These are phyloP conservation scores for Fusarium circinatum DNA, from an alignment of 2,329 filamentous ascomycete species.

Conservation along the genomic window DNA sequence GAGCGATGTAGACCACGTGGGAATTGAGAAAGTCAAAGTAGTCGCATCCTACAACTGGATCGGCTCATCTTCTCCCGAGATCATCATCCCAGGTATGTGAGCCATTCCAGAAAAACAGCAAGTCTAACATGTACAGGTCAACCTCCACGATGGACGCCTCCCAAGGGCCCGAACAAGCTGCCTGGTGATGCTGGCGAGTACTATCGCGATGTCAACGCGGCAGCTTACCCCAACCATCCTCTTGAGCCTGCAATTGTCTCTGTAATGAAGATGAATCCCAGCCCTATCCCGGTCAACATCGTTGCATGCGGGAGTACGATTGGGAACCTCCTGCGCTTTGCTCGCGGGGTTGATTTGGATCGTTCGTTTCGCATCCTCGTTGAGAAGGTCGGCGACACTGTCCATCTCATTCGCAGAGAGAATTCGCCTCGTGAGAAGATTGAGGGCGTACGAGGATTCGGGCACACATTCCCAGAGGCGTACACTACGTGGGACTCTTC, in stretches of 20 bases:
- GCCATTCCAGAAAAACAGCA: too few relatives aligned
- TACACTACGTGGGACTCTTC: slow-evolving; percentile 71
- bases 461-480: slow-evolving; percentile 72
- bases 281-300: slow-evolving; percentile 60
- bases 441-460: slow-evolving; percentile 65
- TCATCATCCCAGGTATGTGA: slow-evolving; percentile 55
- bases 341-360: slow-evolving; percentile 55
- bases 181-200: slow-evolving; percentile 57
- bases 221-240: slow-evolving; percentile 59
- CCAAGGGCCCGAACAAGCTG: background rate
- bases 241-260: slow-evolving; percentile 61
- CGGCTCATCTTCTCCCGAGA: slow-evolving; percentile 52
- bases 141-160: slow-evolving; percentile 40
- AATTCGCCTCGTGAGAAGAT: slow-evolving; percentile 68
- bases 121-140: slow-evolving; percentile 29
- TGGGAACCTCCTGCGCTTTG: slow-evolving; percentile 69
- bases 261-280: slow-evolving; percentile 45
- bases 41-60: slow-evolving; percentile 64
- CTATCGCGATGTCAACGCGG: slow-evolving; percentile 65
- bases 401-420: slow-evolving; percentile 72
- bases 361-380: slow-evolving; percentile 68
- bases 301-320: slow-evolving; percentile 70
- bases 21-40: slow-evolving; percentile 52
- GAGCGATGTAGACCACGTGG: background rate
- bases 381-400: slow-evolving; percentile 63